Evolutionary conservation across 176 grass and related monocot genomes (phyloP).

Genomic region (Carex cristatella): DNA sequence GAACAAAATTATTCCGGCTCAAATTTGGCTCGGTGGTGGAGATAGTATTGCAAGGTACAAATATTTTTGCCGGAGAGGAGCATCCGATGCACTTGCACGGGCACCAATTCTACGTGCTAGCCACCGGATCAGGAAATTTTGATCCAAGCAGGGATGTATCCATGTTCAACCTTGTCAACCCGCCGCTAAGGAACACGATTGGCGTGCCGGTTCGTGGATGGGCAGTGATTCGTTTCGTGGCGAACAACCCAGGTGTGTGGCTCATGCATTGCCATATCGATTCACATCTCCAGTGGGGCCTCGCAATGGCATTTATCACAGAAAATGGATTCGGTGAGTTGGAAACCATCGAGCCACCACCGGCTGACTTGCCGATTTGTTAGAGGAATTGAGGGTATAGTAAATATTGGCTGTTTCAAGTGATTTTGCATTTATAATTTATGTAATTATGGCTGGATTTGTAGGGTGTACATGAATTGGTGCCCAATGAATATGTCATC

Average conservation of each 20-base stretch:
- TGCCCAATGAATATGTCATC: not conserved
- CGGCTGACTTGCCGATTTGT: conserved; percentile 58
- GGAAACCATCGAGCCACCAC: conserved; percentile 46
- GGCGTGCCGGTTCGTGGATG: conserved; percentile 66
- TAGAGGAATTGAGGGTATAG: conserved; percentile 15
- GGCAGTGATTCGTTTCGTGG: conserved; percentile 74
- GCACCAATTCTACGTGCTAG: conserved; percentile 69
- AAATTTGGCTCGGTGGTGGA: conserved; percentile 66
- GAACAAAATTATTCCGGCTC: conserved; percentile 53
- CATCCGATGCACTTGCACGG: conserved; percentile 82
- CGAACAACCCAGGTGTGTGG: conserved; percentile 71
- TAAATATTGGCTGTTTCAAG: not conserved
- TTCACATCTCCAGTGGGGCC: conserved; percentile 57
- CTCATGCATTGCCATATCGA: conserved; percentile 85
- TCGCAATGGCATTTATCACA: conserved; percentile 69
- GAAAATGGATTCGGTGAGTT: conserved; percentile 56
- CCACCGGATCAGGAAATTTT: conserved; percentile 64
- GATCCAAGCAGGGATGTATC: conserved; percentile 38
- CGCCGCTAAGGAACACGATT: conserved; percentile 62
- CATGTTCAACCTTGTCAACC: conserved; percentile 65
- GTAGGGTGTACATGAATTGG: conserved; percentile 13
- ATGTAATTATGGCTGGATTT: conserved; percentile 2
- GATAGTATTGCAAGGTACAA: conserved; percentile 63
- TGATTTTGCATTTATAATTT: not conserved
- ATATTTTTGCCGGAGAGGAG: conserved; percentile 59